Percentiles rank a stretch among this genome's conserved stretches.
Conservation (phyloP, 768 basidiomycete species). For the Cantharellus anzutake region DNA sequence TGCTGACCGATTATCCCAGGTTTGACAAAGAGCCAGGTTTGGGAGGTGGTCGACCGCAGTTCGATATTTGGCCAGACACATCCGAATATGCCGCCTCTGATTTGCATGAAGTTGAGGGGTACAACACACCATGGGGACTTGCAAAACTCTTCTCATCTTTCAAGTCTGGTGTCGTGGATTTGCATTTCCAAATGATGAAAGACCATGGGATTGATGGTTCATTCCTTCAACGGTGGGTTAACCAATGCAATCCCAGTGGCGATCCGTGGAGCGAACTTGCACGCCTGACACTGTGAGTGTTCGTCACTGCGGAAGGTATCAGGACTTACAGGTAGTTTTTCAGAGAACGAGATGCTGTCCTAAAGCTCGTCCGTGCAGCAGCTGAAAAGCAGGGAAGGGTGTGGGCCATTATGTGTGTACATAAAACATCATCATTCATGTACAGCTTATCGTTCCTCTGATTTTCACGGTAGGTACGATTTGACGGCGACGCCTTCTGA, state of each 20-base stretch:
- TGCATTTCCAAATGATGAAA: constrained; percentile 76
- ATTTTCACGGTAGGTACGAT: constrained; percentile 42
- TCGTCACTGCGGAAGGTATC: background rate
- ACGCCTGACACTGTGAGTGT: background rate
- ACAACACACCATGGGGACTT: constrained; percentile 31
- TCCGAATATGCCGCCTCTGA: constrained; percentile 53
- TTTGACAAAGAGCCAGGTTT: constrained; percentile 12
- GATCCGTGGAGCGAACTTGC: background rate
- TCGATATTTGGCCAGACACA: constrained; percentile 65
- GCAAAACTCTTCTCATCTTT: constrained; percentile 63
- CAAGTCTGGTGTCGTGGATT: constrained; percentile 45
- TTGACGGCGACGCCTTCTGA: constrained; percentile 58
- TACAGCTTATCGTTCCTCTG: background rate
- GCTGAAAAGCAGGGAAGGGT: constrained; percentile 67
- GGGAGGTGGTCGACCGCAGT: constrained; percentile 49
- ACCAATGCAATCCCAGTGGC: constrained; percentile 23
- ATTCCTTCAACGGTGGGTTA: constrained; percentile 61
- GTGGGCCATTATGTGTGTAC: constrained; percentile 61
- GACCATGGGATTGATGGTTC: constrained; percentile 61
- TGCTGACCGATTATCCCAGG: background rate
- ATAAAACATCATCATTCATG: too few species aligned
- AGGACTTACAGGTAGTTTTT: constrained; percentile 16
- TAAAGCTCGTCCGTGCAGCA: constrained; percentile 49
- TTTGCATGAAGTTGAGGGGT: constrained; percentile 37
- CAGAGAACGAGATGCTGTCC: constrained; percentile 51